Evolutionary conservation across 352 stramenopile genomes (phyloP).

Genomic region (Pythium folliculosum): DNA sequence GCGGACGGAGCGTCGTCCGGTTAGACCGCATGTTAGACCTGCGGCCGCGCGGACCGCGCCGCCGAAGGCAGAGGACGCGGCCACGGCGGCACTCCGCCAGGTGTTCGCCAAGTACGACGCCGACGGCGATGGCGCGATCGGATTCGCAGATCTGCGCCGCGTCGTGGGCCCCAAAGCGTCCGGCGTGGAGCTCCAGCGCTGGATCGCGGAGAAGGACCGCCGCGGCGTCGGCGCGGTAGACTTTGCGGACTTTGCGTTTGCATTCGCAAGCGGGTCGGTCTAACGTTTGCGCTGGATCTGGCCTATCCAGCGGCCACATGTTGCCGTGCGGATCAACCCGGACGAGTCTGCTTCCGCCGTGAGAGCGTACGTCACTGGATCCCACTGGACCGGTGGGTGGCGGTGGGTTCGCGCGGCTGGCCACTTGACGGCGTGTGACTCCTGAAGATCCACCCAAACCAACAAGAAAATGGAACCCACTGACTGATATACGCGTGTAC

Average conservation of each 20-base stretch:
- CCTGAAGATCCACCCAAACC: not conserved
- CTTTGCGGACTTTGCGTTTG: conserved; percentile 44
- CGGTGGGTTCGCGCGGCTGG: not conserved
- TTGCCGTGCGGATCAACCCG: no score
- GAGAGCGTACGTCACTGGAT: not conserved
- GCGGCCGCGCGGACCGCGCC: not conserved
- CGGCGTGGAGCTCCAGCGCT: conserved; percentile 50
- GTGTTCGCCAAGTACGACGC: conserved; percentile 57
- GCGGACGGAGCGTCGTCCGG: not conserved
- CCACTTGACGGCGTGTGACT: not conserved
- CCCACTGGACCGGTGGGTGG: not conserved
- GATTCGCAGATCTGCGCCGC: conserved; percentile 49
- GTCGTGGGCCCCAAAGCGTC: conserved; percentile 36
- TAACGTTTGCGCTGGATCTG: not conserved
- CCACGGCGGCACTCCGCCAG: conserved; percentile 21
- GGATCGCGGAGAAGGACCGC: conserved; percentile 53
- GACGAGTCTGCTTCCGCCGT: not conserved
- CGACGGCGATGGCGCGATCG: conserved; percentile 49
- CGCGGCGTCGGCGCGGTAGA: conserved; percentile 42
- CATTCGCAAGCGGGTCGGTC: conserved; percentile 23
- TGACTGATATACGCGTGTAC: not conserved
- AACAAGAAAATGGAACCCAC: not conserved
- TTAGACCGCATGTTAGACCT: not conserved
- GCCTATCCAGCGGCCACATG: no score
- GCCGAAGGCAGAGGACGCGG: not conserved